A percentile compares a stretch with the other conserved stretches of the same genome.
Evolutionary conservation across 2,329 filamentous ascomycete species (phyloP).

Genomic region (Herpotrichia juniperi): DNA sequence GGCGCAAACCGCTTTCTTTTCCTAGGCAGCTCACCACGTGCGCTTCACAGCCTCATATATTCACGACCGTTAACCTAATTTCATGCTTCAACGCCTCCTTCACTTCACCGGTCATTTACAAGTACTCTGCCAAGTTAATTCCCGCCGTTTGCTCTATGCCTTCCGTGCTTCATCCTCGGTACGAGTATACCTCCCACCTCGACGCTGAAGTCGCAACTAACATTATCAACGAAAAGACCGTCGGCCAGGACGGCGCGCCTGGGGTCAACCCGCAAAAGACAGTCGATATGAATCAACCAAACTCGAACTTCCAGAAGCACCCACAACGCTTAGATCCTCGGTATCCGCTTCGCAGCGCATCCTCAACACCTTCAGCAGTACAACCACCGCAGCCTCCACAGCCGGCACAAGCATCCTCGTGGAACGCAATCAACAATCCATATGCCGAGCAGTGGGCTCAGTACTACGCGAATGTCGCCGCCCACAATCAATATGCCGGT

Average conservation of each 20-base stretch:
- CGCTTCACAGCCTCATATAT: neutral
- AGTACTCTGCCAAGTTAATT: conserved; percentile 13
- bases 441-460: neutral
- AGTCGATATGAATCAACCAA: neutral
- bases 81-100: conserved; percentile 15
- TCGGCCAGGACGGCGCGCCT: conserved; percentile 26
- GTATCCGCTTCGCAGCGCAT: too few relatives aligned
- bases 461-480: neutral
- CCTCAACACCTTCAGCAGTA: neutral
- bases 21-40: conserved; percentile 1
- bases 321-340: neutral
- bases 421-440: conserved; percentile 27
- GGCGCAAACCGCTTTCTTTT: neutral
- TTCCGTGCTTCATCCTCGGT: conserved; percentile 28
- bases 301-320: neutral
- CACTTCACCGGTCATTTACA: conserved; percentile 7
- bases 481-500: too few relatives aligned
- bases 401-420: neutral
- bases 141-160: conserved; percentile 31
- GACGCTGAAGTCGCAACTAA: conserved; percentile 30
- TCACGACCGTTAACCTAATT: neutral
- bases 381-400: too few relatives aligned
- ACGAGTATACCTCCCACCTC: conserved; percentile 21
- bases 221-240: conserved; percentile 25
- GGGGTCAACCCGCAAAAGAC: neutral